Evolutionary conservation across 805 yeast genomes (phyloP), one percentile per base, ranked within the genome.

Genomic region (Candida ipomoeae): DNA sequence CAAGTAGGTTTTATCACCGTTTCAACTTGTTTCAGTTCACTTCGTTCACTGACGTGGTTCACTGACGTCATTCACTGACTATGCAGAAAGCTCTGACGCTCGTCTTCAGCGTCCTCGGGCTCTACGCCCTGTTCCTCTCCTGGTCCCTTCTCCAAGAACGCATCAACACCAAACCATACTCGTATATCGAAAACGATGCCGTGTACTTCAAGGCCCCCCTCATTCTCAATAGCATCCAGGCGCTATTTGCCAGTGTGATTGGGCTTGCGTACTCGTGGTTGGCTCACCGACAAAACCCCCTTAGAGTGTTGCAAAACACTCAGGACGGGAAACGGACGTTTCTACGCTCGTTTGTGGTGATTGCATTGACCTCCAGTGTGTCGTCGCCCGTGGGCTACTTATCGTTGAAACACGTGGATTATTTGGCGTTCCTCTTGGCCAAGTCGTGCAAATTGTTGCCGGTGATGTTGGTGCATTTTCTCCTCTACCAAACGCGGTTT

Each of bases 121-220:
- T 94, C 35, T 94, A 94, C 62, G 82, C 81, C 2, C 85, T 96
- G 44, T 94, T 94, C 60, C 70, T 94, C 26, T 78, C 92, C 1
- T 94, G 99, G 99, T 90, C 96, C 0, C 78, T 89, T 35, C 79
- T 94, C 11, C 98, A 94, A 63, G 99, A 94, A 66, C 83, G 92
- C 43, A 81, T 94, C 55, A 79, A 90, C 13, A 82, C 90, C 1
- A 84, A 83, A 42, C 80, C 87, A 11, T 89, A 90, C 67, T 89
- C 87, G 1, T 78, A 79, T 31, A 62, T 66, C 14, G 57, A 55
- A 15, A 64, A 54, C 5, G 55, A 56, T 14, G 61, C 65, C 3
- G 76, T 73, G 29, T 74, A 71, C 47, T 91, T 89, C 70, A 79
- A 83, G 52, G 84, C 89, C 1, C 90, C 98, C 1, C 77, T 89